These are phyloP conservation scores for Anthracocystis walkeri DNA, from an alignment of 1,284 basidiomycete genomes.

Conservation along the genomic window DNA sequence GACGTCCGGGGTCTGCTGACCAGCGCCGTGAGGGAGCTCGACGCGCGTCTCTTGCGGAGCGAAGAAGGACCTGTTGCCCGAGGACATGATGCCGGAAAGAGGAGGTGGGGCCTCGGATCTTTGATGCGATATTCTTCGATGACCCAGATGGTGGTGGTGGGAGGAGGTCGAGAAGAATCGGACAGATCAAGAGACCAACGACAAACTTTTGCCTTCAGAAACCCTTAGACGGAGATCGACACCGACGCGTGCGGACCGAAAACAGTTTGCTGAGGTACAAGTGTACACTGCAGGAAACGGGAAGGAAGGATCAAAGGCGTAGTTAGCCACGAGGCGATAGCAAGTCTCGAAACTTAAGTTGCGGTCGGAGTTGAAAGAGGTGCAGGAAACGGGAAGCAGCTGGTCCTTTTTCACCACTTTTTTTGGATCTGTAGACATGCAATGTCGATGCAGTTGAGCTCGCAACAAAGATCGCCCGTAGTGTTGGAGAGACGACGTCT, in stretches of 20 bases:
- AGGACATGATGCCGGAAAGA: slow-evolving; percentile 26
- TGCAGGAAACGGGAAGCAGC: slow-evolving; percentile 29
- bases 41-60: slow-evolving; percentile 49
- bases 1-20: slow-evolving; percentile 37
- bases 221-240: not conserved
- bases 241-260: not conserved
- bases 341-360: not conserved
- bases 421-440: not conserved
- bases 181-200: slow-evolving; percentile 10
- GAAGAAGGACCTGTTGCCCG: slow-evolving; percentile 52
- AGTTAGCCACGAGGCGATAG: slow-evolving; percentile 6
- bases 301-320: not conserved
- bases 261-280: slow-evolving; percentile 1
- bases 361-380: slow-evolving; percentile 23
- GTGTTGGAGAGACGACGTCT: not conserved
- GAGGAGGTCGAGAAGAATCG: not conserved
- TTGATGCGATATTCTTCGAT: not conserved
- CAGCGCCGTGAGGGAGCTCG: slow-evolving; percentile 39
- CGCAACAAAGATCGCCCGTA: not conserved
- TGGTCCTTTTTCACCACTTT: slow-evolving; percentile 3
- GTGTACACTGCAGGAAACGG: not conserved
- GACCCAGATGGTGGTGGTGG: slow-evolving; percentile 14
- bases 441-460: not conserved
- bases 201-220: not conserved
- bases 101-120: not conserved